Conservation (phyloP, 2,329 filamentous ascomycete species). For the Fusarium pseudonygamai region DNA sequence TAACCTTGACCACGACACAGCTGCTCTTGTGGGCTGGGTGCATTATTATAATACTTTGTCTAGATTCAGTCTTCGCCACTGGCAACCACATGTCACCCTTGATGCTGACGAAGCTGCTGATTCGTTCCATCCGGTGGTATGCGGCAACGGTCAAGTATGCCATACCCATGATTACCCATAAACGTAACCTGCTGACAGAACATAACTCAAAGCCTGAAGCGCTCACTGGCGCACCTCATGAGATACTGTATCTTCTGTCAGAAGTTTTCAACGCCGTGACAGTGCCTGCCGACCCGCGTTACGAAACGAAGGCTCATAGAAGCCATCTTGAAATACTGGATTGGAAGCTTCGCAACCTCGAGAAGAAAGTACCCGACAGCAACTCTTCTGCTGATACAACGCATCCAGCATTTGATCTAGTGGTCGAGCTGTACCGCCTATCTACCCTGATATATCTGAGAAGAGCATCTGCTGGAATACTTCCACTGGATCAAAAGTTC, state of each 20-base stretch:
- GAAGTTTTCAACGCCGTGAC: constrained; percentile 18
- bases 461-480: constrained; percentile 29
- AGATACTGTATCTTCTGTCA: constrained; percentile 22
- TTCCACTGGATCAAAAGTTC: constrained; percentile 5
- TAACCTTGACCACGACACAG: background rate
- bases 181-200: background rate
- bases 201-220: background rate
- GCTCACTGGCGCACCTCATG: background rate
- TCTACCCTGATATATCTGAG: constrained; percentile 46
- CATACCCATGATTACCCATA: too few relatives aligned
- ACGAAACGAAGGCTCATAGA: background rate
- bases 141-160: constrained; percentile 1
- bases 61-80: constrained; percentile 32
- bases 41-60: constrained; percentile 27
- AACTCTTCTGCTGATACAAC: fast-evolving
- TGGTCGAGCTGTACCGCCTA: constrained; percentile 41
- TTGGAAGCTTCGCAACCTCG: background rate
- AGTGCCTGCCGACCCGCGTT: background rate
- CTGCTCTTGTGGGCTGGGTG: constrained; percentile 25
- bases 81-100: constrained; percentile 12
- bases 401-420: background rate
- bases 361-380: fast-evolving
- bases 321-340: constrained; percentile 9
- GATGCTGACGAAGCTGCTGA: background rate
- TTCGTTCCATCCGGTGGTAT: constrained; percentile 14